Evolutionary conservation across 805 yeast genomes (phyloP), one percentile per base, ranked within the genome.

Genomic region (Yarrowia osloensis): DNA sequence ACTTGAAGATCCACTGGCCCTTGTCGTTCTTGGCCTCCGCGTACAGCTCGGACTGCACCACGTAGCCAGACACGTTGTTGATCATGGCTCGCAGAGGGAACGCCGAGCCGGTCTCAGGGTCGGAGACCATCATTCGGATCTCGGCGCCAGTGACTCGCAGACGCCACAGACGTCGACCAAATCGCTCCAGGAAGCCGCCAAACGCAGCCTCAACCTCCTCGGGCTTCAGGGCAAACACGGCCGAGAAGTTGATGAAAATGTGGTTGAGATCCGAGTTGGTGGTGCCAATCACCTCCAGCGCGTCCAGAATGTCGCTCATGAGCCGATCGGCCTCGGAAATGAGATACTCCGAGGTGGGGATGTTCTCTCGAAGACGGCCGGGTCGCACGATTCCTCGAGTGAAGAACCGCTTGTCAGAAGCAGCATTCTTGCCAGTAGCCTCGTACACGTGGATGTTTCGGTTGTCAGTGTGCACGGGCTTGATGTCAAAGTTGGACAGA

Each of bases 371-470:
- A 72, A 95, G 89, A 68, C 93, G 88, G 68, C 98, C 98, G 37
- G 99, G 96, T 78, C 99, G 87, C 68, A 95, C 91, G 70, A 95
- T 90, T 81, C 98, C 98, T 81, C 99, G 88, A 21, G 97, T 93
- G 80, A 96, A 95, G 82, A 87, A 95, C 78, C 99, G 85, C 83
- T 90, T 92, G 80, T 95, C 99, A 72, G 92, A 85, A 31, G 96
- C 86, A 21, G 97, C 89, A 75, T 90, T 93, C 83, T 94, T 92
- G 69, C 97, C 98, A 70, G 89, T 85, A 47, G 97, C 98, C 81
- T 93, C 97, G 75, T 95, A 95, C 65, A 96, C 98, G 76, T 95
- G 99, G 71, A 95, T 90, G 82, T 94, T 93, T 81, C 98, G 88
- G 84, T 95, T 95, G 78, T 93, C 98, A 68, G 97, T 90, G 81